Conservation (phyloP, 306 rosid species). For the Glycyrrhiza uralensis region DNA sequence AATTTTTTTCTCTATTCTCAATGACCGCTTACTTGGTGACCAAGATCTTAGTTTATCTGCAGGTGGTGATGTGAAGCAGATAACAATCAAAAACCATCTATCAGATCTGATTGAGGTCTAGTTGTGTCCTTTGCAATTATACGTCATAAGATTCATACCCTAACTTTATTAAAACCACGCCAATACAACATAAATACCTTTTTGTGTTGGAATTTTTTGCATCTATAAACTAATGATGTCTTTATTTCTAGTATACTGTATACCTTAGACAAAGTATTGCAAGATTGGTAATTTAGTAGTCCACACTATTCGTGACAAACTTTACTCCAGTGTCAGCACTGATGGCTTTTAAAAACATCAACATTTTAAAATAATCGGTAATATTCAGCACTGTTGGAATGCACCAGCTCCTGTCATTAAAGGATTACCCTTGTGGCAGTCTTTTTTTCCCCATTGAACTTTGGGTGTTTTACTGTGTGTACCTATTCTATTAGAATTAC, state of each 20-base stretch:
- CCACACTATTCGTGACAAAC: not conserved
- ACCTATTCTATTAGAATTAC: not conserved
- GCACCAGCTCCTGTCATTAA: not conserved
- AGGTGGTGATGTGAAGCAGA: conserved; percentile 99
- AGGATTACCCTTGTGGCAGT: not conserved
- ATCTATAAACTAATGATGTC: not conserved
- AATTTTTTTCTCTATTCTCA: conserved; percentile 10
- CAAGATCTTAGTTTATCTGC: conserved; percentile 70
- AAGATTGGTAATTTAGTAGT: conserved; percentile 2
- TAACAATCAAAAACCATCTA: conserved; percentile 57
- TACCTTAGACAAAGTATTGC: not conserved
- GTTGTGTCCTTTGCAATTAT: conserved; percentile 49
- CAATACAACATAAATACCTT: conserved; percentile 18
- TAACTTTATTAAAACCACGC: conserved; percentile 12
- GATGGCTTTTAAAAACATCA: conserved; percentile 6
- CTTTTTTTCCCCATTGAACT: not conserved
- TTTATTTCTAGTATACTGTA: not conserved
- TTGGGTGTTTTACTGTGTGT: conserved; percentile 7
- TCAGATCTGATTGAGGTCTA: conserved; percentile 89
- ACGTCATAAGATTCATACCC: conserved; percentile 27
- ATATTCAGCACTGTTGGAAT: not conserved
- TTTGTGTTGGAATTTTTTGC: not conserved
- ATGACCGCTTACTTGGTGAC: conserved; percentile 37
- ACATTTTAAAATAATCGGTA: conserved; percentile 2
- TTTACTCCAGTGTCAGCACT: not conserved